These are phyloP conservation scores for Sporothrix protearum DNA, from an alignment of 2,329 filamentous ascomycete species.

Conservation along the genomic window DNA sequence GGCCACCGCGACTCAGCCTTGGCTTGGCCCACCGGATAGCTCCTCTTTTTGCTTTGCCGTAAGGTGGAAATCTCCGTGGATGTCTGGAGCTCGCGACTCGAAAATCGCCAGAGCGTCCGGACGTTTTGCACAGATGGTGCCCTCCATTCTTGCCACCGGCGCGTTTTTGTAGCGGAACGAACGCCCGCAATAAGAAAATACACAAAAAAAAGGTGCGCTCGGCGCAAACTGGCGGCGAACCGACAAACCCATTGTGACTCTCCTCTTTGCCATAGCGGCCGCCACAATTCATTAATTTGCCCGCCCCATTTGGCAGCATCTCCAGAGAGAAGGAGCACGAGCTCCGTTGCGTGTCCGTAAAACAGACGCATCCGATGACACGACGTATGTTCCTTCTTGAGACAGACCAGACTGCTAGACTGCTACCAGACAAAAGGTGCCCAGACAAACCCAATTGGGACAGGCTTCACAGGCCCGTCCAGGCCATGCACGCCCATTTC, in stretches of 20 bases:
- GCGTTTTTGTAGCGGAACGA: neutral
- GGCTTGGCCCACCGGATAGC: neutral
- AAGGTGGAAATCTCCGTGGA: neutral
- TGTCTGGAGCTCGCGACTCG: neutral
- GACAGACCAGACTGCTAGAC: neutral
- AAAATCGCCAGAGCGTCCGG: neutral
- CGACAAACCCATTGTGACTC: neutral
- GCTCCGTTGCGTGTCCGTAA: neutral
- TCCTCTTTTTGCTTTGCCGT: neutral
- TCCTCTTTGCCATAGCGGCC: neutral
- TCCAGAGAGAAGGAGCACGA: neutral
- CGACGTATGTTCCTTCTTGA: neutral
- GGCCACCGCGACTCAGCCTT: neutral
- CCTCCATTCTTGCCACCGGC: neutral
- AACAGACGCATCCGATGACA: neutral
- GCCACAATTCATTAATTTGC: conserved; percentile 1
- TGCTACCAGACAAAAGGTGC: neutral
- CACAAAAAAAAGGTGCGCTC: neutral
- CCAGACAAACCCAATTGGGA: neutral
- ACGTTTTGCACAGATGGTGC: neutral
- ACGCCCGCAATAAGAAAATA: neutral
- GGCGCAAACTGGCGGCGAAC: neutral
- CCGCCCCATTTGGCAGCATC: neutral
- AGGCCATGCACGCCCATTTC: neutral
- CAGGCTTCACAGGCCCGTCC: neutral